Evolutionary conservation across 805 yeast genomes (phyloP).

Genomic region (Hanseniaspora hatyaiensis): DNA sequence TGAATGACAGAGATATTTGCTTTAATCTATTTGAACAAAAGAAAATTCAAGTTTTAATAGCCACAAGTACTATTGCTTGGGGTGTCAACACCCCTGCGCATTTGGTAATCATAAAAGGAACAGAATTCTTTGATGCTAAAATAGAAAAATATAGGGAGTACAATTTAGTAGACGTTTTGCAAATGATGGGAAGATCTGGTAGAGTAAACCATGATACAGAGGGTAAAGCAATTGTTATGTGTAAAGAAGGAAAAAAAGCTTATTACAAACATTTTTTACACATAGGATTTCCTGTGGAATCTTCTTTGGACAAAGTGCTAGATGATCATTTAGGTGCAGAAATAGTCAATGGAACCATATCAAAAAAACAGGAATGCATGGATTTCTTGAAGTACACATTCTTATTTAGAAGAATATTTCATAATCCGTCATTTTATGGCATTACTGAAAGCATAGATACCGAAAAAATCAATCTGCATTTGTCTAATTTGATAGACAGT

Average conservation of each 20-base stretch:
- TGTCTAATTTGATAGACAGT: slow-evolving; percentile 54
- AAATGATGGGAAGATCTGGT: slow-evolving; percentile 98
- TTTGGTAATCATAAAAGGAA: slow-evolving; percentile 92
- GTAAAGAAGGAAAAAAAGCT: slow-evolving; percentile 67
- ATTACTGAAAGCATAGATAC: slow-evolving; percentile 53
- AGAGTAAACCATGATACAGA: slow-evolving; percentile 89
- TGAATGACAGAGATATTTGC: slow-evolving; percentile 77
- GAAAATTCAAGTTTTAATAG: slow-evolving; percentile 76
- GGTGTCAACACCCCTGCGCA: slow-evolving; percentile 99
- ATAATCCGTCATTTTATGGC: slow-evolving; percentile 87
- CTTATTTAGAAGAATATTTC: slow-evolving; percentile 82
- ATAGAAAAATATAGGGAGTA: slow-evolving; percentile 88
- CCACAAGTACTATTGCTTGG: slow-evolving; percentile 98
- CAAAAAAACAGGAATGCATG: slow-evolving; percentile 83
- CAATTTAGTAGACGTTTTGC: slow-evolving; percentile 91
- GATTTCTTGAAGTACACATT: slow-evolving; percentile 95
- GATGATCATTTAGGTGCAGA: slow-evolving; percentile 95
- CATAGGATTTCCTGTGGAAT: slow-evolving; percentile 93
- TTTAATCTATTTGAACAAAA: slow-evolving; percentile 78
- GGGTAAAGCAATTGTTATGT: slow-evolving; percentile 87
- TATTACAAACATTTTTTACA: slow-evolving; percentile 79
- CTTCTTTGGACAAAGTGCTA: slow-evolving; percentile 60
- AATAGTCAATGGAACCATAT: slow-evolving; percentile 84
- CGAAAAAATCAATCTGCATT: slow-evolving; percentile 45
- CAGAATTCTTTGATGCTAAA: slow-evolving; percentile 88